Conservation (phyloP, 2,329 filamentous ascomycete genomes). For the Cladosporium colombiae region DNA sequence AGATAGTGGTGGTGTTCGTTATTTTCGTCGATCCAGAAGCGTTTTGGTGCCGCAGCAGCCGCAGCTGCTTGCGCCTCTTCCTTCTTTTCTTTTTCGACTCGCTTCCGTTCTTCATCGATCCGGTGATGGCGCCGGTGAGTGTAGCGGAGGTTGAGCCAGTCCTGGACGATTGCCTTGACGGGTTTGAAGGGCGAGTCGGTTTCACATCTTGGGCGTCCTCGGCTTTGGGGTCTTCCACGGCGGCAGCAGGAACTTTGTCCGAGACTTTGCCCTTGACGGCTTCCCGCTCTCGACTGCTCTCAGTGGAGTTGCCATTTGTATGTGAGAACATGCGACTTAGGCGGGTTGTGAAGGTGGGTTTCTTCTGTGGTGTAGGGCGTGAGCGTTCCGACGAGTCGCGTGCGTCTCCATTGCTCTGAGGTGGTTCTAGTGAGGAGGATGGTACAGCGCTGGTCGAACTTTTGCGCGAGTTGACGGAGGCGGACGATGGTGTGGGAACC, state of each 20-base stretch:
- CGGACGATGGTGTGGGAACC: constrained; percentile 47
- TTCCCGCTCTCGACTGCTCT: constrained; percentile 24
- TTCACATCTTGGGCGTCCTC: constrained; percentile 21
- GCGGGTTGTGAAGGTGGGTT: constrained; percentile 41
- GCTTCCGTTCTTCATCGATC: constrained; percentile 27
- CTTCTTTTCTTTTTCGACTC: constrained; percentile 36
- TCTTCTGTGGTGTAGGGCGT: constrained; percentile 36
- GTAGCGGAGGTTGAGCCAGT: constrained; percentile 27
- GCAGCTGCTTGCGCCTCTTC: constrained; percentile 25
- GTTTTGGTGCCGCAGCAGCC: constrained; percentile 31
- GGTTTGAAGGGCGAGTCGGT: constrained; percentile 28
- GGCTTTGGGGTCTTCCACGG: constrained; percentile 30
- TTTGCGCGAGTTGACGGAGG: constrained; percentile 41
- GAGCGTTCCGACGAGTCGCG: constrained; percentile 23
- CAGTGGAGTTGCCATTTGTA: constrained; percentile 23
- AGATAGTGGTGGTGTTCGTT: constrained; percentile 85
- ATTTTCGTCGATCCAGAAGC: constrained; percentile 62
- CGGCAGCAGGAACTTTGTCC: constrained; percentile 33
- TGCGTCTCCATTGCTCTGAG: constrained; percentile 27
- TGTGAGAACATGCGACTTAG: constrained; percentile 46
- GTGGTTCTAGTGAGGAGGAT: neutral
- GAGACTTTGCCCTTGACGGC: constrained; percentile 25
- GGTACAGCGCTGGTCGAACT: constrained; percentile 13
- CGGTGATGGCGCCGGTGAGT: constrained; percentile 13
- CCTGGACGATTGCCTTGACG: constrained; percentile 35